Evolutionary conservation across 2,329 filamentous ascomycete species (phyloP), one percentile per base, ranked within the genome.

Genomic region (Cordyceps fumosorosea): DNA sequence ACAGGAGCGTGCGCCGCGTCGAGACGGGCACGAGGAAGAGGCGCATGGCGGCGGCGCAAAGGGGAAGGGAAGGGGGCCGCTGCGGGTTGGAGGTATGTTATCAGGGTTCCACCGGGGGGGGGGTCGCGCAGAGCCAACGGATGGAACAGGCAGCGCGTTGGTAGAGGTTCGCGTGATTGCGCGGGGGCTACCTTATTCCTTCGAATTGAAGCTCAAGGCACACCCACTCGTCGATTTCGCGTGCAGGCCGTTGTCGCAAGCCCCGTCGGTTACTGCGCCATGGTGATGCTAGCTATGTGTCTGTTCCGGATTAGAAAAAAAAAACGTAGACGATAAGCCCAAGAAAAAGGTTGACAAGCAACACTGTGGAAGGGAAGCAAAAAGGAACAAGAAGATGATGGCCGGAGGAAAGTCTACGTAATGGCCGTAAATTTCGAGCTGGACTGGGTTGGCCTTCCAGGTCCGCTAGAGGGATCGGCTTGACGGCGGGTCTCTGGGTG

Each of bases 1-100:
- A 98, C 70, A 99, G 86, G 65, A 99, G 85, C 57, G 91, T 93
- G 71, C 93, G 89, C 71, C 90, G 86, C 67, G 92, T 96, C 64
- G 93, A 96, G 69, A 99, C 89, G 65, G 95, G 95, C 62, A 99
- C 84, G 66, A 99, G 87, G 77, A 92, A 96, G 75, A 99, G 84
- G 74, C 92, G 90, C 95, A 99, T 98, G 64, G 72, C 18, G 29
- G 29, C 6, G 26, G 26, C 26, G 26, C 26, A 6, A 29, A n/a
- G n/a, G n/a, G n/a, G n/a, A n/a, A n/a, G n/a, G n/a, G n/a, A n/a
- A n/a, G n/a, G n/a, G 26, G 26, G 26, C 6, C 26, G 26, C 26
- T 22, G 24, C 8, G 24, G 42, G 24, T 34, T 14, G n/a, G 34
- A 12, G 34, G n/a, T 34, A 29, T 29, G 26, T 29, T 29, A 29